Conservation (phyloP, 805 yeast species). For the Metschnikowia sp. region DNA sequence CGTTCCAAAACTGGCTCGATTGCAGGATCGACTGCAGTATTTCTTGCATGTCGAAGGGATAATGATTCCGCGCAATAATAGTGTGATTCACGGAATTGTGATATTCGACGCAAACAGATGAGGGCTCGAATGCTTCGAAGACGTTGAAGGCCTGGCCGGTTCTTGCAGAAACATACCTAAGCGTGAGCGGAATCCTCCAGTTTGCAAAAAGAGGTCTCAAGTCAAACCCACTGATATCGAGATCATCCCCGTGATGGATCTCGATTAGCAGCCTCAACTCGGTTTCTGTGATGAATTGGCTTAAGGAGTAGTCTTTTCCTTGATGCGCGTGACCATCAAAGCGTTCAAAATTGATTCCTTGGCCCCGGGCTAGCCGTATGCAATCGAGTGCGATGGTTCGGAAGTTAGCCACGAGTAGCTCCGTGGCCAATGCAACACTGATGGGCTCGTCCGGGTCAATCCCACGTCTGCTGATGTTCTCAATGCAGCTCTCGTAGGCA, state of each 20-base stretch:
- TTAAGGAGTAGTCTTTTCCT: constrained; percentile 5
- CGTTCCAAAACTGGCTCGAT: constrained; percentile 56
- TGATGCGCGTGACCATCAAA: constrained; percentile 30
- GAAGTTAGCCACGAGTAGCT: constrained; percentile 36
- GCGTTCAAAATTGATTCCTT: constrained; percentile 36
- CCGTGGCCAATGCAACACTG: constrained; percentile 36
- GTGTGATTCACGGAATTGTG: constrained; percentile 33
- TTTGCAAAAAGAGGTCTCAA: constrained; percentile 27
- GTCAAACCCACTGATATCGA: constrained; percentile 21
- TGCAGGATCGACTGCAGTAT: constrained; percentile 27
- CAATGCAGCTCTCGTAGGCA: constrained; percentile 42
- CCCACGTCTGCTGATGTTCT: constrained; percentile 46
- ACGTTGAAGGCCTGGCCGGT: constrained; percentile 44
- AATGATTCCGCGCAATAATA: constrained; percentile 38
- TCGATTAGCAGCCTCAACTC: constrained; percentile 10
- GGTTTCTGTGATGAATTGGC: constrained; percentile 9
- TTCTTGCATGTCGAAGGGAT: constrained; percentile 32
- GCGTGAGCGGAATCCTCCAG: constrained; percentile 57
- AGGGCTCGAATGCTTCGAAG: constrained; percentile 34
- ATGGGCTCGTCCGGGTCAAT: constrained; percentile 50
- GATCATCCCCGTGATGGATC: constrained; percentile 13
- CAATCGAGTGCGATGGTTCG: constrained; percentile 41
- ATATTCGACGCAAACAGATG: constrained; percentile 51
- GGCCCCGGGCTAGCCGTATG: constrained; percentile 44
- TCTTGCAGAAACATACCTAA: constrained; percentile 54